Percentiles rank a stretch among this genome's conserved stretches.
These are phyloP conservation scores for Tolypocladium paradoxum DNA, from an alignment of 2,329 filamentous ascomycete genomes.

Conservation along the genomic window DNA sequence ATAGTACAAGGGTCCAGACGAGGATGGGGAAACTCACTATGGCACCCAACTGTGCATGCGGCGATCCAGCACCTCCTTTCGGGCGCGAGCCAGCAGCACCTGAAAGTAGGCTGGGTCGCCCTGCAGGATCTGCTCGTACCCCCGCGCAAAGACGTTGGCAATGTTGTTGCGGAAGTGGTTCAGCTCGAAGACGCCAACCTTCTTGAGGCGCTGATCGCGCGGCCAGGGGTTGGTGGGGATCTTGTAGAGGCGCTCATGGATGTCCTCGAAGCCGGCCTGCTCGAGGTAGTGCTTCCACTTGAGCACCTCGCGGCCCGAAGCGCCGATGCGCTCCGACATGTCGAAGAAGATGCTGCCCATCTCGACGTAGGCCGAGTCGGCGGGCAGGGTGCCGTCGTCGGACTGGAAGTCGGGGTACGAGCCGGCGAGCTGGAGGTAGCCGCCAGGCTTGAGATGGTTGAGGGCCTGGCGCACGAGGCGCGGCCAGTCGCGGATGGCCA, in stretches of 20 bases:
- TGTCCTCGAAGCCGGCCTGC: conserved; percentile 19
- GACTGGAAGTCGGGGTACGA: conserved; percentile 11
- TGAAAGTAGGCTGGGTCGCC: conserved; percentile 12
- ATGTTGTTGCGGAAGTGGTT: conserved; percentile 13
- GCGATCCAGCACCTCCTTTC: conserved; percentile 9
- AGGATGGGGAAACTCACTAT: conserved; percentile 5
- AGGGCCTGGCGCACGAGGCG: conserved; percentile 37
- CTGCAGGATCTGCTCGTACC: conserved; percentile 11
- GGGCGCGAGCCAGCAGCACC: conserved; percentile 10
- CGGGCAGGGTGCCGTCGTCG: conserved; percentile 15
- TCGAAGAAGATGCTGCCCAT: conserved; percentile 12
- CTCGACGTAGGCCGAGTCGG: conserved; percentile 10
- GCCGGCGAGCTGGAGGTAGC: conserved; percentile 18
- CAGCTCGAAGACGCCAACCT: conserved; percentile 15
- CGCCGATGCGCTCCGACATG: conserved; percentile 11
- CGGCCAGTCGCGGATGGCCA: conserved; percentile 43
- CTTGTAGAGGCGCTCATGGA: conserved; percentile 16
- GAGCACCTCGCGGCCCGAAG: conserved; percentile 10
- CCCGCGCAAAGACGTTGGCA: conserved; percentile 10
- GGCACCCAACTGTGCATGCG: conserved; percentile 14
- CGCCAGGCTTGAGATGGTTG: conserved; percentile 42
- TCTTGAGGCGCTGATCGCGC: conserved; percentile 16
- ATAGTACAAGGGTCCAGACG: too few species aligned
- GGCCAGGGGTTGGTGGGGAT: conserved; percentile 20
- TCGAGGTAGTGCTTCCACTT: conserved; percentile 14